Evolutionary conservation across 2,329 filamentous ascomycete species (phyloP), one percentile per base, ranked within the genome.

Genomic region (Diplodia intermedia): DNA sequence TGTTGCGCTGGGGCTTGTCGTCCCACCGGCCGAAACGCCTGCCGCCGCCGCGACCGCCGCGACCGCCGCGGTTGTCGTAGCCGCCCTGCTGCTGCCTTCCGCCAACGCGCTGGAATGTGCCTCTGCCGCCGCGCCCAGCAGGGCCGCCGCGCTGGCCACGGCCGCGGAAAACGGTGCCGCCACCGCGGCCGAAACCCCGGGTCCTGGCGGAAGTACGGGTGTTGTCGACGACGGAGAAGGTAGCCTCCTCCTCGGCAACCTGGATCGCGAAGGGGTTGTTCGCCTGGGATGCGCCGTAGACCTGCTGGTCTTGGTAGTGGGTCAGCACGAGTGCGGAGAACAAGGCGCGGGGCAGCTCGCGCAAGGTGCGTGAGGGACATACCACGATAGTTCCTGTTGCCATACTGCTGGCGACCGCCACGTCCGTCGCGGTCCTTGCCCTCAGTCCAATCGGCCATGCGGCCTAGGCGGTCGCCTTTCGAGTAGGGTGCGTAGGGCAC

Each of bases 381-480:
- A 97, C 94, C 94, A 88, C 95, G 90, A 82, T 91, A 97, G 81
- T 94, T 95, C 74, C 94, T 88, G 81, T 94, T 93, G 60, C 78
- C 75, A 82, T 97, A 98, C 78, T 95, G 92, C 80, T 91, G 89
- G 78, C 94, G 86, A 70, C 93, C 92, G 73, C 91, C 91, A 76
- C 93, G 85, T 29, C 66, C 66, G 70, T 95, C 92, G 67, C 84
- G 78, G 73, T 89, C 87, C 83, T 97, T 97, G 80, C 91, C 89
- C 78, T 97, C 95, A 57, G 94, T 97, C 95, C 95, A 99, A 85
- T 99, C 95, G 70, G 95, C 95, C 94, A 99, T 98, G 80, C 95
- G 94, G 77, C 95, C 95, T 69, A 99, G 86, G 87, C 97, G 98
- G 85, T 99, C 95, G 79, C 93, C 93, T 83, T 99, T 99, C 73